Base-by-base conservation (phyloP, 164 flowering plant species). In the Nymphaea colorata region DNA sequence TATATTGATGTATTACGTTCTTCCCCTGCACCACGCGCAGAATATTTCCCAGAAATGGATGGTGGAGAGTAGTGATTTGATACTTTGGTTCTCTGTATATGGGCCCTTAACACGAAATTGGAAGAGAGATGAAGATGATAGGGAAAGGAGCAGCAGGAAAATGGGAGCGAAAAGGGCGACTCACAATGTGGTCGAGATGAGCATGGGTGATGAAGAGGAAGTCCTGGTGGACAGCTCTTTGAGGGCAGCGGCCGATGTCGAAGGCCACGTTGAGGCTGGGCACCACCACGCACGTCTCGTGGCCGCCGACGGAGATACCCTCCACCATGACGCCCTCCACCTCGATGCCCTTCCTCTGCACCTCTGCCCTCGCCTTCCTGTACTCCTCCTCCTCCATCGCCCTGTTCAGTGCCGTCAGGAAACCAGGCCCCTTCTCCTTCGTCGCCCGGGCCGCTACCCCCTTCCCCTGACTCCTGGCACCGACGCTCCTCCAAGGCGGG, bases 171-270 rank as follows among this genome's bases (percentile, higher is more conserved):
- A 10, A 45, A 10, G 55, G 55, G 55, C 5, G 69, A n/a, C 89
- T 81, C 76, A 95, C 99, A 76, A 92, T 95, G 78, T 92, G 98
- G 75, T 95, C 98, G 70, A 91, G 93, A 79, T 95, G 99, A 62
- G 89, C 99, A 75, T 95, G 99, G 63, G 99, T 90, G 67, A 94
- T 88, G 70, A 90, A 91, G 44, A 94, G 68, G 61, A 68, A 79
- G 45, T 76, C 76, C 59, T 79, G 82, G 18, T 74, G 65, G 3
- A 79, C 69, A 42, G 82, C 82, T 57, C 79, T 76, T 10, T 81
- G 61, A 60, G 84, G 86, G 68, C 96, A 90, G 77, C 89, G 78
- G 57, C 98, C 98, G 53, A 93, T 93, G 65, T 91, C 98, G 61
- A 94, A 91, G 67, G 88, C 92, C 7, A 77, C 74, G 79, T 94